Evolutionary conservation across 805 yeast genomes (phyloP), one percentile per base, ranked within the genome.

Genomic region (Cyberlindnera mycetangii): DNA sequence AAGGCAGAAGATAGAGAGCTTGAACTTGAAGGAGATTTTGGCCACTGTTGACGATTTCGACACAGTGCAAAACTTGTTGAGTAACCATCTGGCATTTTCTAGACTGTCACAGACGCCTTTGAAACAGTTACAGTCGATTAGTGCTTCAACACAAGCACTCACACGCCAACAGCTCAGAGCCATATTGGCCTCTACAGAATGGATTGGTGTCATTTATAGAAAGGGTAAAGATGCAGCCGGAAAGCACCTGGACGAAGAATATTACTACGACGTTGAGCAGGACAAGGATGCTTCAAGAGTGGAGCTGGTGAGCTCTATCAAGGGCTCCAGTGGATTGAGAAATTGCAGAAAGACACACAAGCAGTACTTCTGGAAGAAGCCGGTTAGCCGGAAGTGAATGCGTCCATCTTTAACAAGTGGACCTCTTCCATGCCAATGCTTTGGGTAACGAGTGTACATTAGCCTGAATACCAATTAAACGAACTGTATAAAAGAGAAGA

Each of bases 211-310:
- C 10, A 90, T 93, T 48, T 78, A 80, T 58, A 83, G 98, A 64
- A 74, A 76, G 47, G 97, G 97, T 39, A 90, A 89, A 63, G 99
- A 93, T 65, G 97, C 98, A 3, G 95, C 97, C 2, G 99, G 98
- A 10, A 89, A 89, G 63, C 87, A 86, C 4, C 71, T 93, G 50
- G 98, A 92, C 53, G 95, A 89, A 62, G 97, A 93, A 62, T 93
- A 88, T 60, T 93, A 89, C 64, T 93, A 93, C 60, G 80, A 83
- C 45, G 81, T 89, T 3, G 98, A 89, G 53, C 75, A 81, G 37
- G 99, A 93, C 64, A 61, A 66, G 30, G 96, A 92, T 59, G 57
- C 60, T 21, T 80, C 80, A 38, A 81, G 99, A 60, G 81, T 79
- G 32, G 65, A 65, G 38, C 67, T 89, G 51, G 95, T 90, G 6